A percentile compares a stretch with the other conserved stretches of the same genome.
phyloP scores from a whole-genome alignment of 495 filamentous ascomycete species.

The Chaetomium fimeti region DNA sequence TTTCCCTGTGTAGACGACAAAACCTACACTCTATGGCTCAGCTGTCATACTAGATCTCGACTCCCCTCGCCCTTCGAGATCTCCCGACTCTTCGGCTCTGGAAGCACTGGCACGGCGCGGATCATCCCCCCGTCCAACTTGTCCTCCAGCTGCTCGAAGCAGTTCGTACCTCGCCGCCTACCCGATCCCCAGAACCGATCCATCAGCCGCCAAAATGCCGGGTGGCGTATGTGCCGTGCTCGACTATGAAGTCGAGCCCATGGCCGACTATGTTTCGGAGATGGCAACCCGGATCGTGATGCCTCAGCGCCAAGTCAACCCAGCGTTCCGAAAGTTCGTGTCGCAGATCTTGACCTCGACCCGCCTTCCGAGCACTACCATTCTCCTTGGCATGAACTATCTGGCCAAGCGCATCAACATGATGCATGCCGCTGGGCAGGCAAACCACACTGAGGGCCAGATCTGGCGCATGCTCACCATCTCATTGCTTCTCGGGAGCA shows the following conservation, averaged over 20 bases:
- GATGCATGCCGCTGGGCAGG: constrained; percentile 59
- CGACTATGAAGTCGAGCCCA: constrained; percentile 98
- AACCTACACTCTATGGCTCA: constrained; percentile 44
- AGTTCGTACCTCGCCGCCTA: constrained; percentile 35
- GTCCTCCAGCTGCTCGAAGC: constrained; percentile 45
- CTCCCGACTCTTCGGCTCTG: constrained; percentile 44
- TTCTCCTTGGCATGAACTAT: constrained; percentile 89
- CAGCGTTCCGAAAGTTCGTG: constrained; percentile 92
- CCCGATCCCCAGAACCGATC: constrained; percentile 6
- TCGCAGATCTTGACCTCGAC: constrained; percentile 92
- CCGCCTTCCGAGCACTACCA: constrained; percentile 90
- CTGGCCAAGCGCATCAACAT: constrained; percentile 77
- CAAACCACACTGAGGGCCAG: constrained; percentile 63
- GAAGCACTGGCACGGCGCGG: constrained; percentile 34
- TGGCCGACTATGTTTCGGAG: constrained; percentile 96
- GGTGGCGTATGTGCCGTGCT: constrained; percentile 94
- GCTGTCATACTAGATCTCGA: constrained; percentile 43
- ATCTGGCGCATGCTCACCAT: constrained; percentile 91
- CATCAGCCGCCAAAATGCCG: constrained; percentile 45
- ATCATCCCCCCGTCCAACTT: constrained; percentile 17
- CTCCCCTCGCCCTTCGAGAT: constrained; percentile 27
- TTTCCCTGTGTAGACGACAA: constrained; percentile 6
- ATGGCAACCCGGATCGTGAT: constrained; percentile 81
- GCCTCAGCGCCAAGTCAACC: constrained; percentile 62
- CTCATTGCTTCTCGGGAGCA: constrained; percentile 85